Base-by-base conservation (phyloP, 805 yeast genomes). In the Maudiozyma bulderi region DNA sequence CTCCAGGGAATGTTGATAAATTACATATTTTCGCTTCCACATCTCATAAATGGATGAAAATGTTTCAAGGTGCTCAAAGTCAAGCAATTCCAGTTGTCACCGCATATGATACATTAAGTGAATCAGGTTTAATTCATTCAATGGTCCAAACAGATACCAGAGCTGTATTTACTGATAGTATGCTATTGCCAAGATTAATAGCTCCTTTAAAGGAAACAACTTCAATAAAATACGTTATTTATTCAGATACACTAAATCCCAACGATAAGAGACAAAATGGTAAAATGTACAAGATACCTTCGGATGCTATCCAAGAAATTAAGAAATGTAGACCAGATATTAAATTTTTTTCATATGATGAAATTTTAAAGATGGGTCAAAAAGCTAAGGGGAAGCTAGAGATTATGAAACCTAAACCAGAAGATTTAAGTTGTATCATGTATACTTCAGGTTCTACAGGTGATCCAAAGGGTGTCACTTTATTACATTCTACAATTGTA, bases 31-130 rank as follows among this genome's bases (percentile, higher is more conserved):
- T 82, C 68, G 96, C 96, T 29, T 68, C 86, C 20, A 93, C 99
- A 13, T 84, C 95, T n/a, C 83, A 78, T 49, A 80, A 80, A 62
- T 91, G 98, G 98, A 78, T 91, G 87, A 86, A 86, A 70, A 77
- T 87, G 34, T 91, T 81, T 56, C 68, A 88, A 53, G 96, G 90
- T 11, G 76, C 86, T 47, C 78, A 80, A 58, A 72, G 88, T 45
- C 96, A 88, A 67, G 69, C 77, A 44, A 81, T 93, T 52, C 86
- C 98, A 15, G 76, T 85, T 49, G 98, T 89, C 43, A 93, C 99
- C n/a, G 98, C 99, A 32, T 93, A 93, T 68, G 97, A 90, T 67
- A 88, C 96, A 31, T 73, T 90, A 56, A 97, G 97, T 51, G 95
- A 88, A 67, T 74, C 76, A 39, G 96, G 96, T 35, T 75, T 90